These are phyloP conservation scores for Geotrichum phurueaensis DNA, from an alignment of 1,139 yeast genomes.

Conservation along the genomic window DNA sequence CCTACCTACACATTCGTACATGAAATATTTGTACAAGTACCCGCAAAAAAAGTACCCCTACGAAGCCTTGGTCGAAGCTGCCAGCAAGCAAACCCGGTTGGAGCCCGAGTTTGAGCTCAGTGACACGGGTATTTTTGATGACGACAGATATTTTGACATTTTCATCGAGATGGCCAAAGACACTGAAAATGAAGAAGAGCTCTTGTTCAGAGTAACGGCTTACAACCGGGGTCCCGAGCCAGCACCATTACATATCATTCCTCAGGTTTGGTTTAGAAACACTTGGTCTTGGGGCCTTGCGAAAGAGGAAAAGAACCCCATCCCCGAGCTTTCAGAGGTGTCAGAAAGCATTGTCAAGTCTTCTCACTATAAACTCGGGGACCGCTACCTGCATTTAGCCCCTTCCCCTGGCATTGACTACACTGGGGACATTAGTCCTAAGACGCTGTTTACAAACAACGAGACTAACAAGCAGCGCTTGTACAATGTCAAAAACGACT, in stretches of 20 bases:
- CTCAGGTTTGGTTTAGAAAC: constrained; percentile 82
- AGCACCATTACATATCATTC: constrained; percentile 82
- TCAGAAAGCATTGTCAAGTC: constrained; percentile 45
- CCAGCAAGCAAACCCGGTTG: constrained; percentile 55
- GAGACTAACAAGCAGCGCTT: constrained; percentile 71
- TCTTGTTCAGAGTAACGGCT: constrained; percentile 81
- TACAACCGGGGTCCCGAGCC: constrained; percentile 77
- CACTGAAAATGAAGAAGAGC: constrained; percentile 73
- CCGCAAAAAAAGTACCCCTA: constrained; percentile 85
- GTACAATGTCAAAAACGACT: constrained; percentile 52
- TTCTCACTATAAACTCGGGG: constrained; percentile 68
- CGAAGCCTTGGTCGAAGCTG: constrained; percentile 64
- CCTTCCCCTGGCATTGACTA: constrained; percentile 92
- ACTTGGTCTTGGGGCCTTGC: constrained; percentile 88
- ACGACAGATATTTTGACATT: constrained; percentile 81
- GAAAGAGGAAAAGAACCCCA: constrained; percentile 41
- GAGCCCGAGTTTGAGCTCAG: constrained; percentile 68
- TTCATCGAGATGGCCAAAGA: constrained; percentile 89
- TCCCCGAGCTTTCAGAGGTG: constrained; percentile 51
- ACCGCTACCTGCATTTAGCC: constrained; percentile 65
- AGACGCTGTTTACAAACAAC: constrained; percentile 77
- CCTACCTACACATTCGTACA: constrained; percentile 89
- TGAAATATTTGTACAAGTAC: constrained; percentile 88
- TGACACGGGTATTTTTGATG: constrained; percentile 72
- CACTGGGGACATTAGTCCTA: constrained; percentile 65